phyloP scores from a whole-genome alignment of 2,329 filamentous ascomycete species.

The Calycina marina region DNA sequence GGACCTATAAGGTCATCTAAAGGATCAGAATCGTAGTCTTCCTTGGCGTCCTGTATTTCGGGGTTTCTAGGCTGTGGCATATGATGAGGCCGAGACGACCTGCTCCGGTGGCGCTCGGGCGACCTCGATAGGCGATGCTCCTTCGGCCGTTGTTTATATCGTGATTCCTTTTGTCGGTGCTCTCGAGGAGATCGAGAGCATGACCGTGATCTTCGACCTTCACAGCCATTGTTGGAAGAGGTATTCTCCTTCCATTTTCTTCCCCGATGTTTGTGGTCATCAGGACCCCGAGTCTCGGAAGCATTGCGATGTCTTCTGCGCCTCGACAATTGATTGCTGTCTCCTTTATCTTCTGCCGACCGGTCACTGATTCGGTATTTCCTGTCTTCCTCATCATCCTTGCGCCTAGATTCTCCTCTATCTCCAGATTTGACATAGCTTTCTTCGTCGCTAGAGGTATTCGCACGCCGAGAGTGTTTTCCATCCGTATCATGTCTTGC shows the following conservation, averaged over 20 bases:
- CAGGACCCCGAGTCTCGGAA: not conserved
- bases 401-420: not conserved
- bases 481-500: constrained; percentile 2
- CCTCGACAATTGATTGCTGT: no score
- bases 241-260: not conserved
- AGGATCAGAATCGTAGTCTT: constrained; percentile 48
- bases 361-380: constrained; percentile 20
- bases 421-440: constrained; percentile 1
- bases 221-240: not conserved
- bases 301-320: constrained; percentile 1
- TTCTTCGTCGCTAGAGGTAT: constrained; percentile 2
- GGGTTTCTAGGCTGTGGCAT: constrained; percentile 4
- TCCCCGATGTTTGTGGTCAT: constrained; percentile 1
- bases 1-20: constrained; percentile 67
- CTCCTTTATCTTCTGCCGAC: constrained; percentile 7
- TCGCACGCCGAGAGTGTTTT: constrained; percentile 2
- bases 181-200: constrained; percentile 6
- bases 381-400: constrained; percentile 3
- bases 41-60: constrained; percentile 5
- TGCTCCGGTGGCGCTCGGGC: constrained; percentile 7
- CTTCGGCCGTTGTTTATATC: constrained; percentile 20
- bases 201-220: not conserved
- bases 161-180: constrained; percentile 5
- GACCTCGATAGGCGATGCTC: constrained; percentile 11
- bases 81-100: constrained; percentile 5